Percentiles rank a stretch among this genome's conserved stretches.
Conservation (phyloP, 768 basidiomycete genomes). For the Austroboletus eburneus region DNA sequence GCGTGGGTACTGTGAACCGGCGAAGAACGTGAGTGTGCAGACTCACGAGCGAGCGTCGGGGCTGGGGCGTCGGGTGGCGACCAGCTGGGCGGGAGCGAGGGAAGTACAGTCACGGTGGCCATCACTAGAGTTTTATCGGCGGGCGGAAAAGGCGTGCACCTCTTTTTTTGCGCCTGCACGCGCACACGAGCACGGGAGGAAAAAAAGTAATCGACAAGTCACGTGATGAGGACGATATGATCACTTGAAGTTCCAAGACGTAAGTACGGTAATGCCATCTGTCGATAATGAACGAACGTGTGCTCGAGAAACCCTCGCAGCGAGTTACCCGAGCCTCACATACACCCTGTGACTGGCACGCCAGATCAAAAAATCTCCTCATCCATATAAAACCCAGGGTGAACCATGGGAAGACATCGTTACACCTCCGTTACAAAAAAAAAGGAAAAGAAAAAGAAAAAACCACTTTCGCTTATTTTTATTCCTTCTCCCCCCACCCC, state of each 20-base stretch:
- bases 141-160: not conserved
- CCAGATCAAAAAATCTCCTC: too few relatives aligned
- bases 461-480: too few relatives aligned
- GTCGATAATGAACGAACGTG: too few relatives aligned
- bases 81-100: conserved; percentile 25
- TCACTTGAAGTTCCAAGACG: not conserved
- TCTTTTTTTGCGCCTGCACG: not conserved
- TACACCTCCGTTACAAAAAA: too few relatives aligned
- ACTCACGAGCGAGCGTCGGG: conserved; percentile 27
- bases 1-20: not conserved
- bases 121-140: conserved; percentile 6
- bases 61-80: conserved; percentile 12
- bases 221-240: conserved; percentile 8
- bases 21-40: not conserved
- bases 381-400: too few relatives aligned
- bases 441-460: too few relatives aligned
- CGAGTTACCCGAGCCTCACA: too few relatives aligned
- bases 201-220: conserved; percentile 7
- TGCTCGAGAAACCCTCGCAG: too few relatives aligned
- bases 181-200: conserved; percentile 1
- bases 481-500: not conserved
- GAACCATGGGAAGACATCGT: too few relatives aligned
- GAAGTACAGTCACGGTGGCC: conserved; percentile 24
- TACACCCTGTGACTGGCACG: too few relatives aligned
- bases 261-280: too few relatives aligned